Percentiles rank a stretch among this genome's conserved stretches.
Evolutionary conservation across 768 basidiomycete genomes (phyloP).

Genomic region (Saitozyma sp.): DNA sequence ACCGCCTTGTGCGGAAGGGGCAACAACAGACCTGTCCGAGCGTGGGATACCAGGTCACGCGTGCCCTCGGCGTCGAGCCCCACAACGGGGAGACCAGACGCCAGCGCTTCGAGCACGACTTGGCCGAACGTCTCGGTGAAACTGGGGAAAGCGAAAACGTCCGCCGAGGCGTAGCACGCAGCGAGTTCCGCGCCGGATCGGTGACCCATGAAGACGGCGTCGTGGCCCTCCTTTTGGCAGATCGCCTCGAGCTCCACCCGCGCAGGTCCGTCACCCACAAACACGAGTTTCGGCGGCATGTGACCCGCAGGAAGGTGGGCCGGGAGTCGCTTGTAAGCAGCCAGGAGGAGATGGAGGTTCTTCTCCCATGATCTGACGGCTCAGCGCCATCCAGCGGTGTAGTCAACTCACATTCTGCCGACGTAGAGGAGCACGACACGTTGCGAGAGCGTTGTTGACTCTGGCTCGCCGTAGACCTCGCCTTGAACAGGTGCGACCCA

Average conservation of each 20-base stretch:
- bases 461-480: not conserved
- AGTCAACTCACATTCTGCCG: slow-evolving; percentile 49
- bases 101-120: slow-evolving; percentile 57
- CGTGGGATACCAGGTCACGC: slow-evolving; percentile 51
- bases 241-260: slow-evolving; percentile 47
- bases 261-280: slow-evolving; percentile 57
- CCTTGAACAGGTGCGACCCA: slow-evolving; percentile 12
- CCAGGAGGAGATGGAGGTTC: slow-evolving; percentile 55
- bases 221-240: slow-evolving; percentile 47
- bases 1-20: slow-evolving; percentile 24
- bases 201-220: slow-evolving; percentile 55
- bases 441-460: slow-evolving; percentile 1
- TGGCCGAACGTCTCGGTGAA: slow-evolving; percentile 55
- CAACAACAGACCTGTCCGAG: slow-evolving; percentile 43
- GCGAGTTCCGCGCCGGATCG: slow-evolving; percentile 53
- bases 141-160: slow-evolving; percentile 56
- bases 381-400: not conserved
- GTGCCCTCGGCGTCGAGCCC: slow-evolving; percentile 56
- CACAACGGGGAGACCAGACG: slow-evolving; percentile 57
- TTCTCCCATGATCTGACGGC: slow-evolving; percentile 54
- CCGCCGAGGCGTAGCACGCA: slow-evolving; percentile 55
- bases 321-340: slow-evolving; percentile 49
- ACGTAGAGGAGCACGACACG: slow-evolving; percentile 53
- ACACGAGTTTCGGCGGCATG: slow-evolving; percentile 50
- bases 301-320: slow-evolving; percentile 25